Percentiles rank a stretch among this genome's conserved stretches.
Evolutionary conservation across 2,329 filamentous ascomycete genomes (phyloP).

Genomic region (Diplocarpon mali): DNA sequence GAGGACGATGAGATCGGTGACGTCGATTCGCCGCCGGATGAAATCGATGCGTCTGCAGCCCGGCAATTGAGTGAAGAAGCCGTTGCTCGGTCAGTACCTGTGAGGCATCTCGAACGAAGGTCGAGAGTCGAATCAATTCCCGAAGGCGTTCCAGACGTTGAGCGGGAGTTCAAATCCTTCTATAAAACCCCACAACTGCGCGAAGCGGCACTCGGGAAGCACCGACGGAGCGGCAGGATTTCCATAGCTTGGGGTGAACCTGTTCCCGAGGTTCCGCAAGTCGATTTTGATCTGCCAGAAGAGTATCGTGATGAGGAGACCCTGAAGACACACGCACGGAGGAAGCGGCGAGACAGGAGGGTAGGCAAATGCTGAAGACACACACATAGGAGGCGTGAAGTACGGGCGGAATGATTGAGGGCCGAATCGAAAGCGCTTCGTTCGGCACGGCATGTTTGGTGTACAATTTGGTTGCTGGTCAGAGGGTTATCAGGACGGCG

Average conservation of each 20-base stretch:
- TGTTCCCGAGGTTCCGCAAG: conserved; percentile 59
- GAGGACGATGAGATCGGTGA: conserved; percentile 31
- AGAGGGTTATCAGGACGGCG: conserved; percentile 1
- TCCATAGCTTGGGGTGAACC: conserved; percentile 72
- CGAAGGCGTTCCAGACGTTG: conserved; percentile 24
- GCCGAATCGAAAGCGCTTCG: conserved; percentile 29
- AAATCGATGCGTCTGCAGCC: conserved; percentile 60
- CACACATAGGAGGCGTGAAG: conserved; percentile 1
- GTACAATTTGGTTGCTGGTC: conserved; percentile 8
- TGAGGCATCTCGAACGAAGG: conserved; percentile 23
- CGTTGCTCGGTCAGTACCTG: conserved; percentile 24
- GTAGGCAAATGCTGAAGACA: conserved; percentile 16
- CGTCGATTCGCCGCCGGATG: conserved; percentile 49
- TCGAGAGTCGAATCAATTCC: conserved; percentile 25
- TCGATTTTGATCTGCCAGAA: conserved; percentile 65
- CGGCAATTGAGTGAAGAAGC: conserved; percentile 53
- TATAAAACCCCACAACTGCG: conserved; percentile 62
- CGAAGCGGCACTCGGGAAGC: conserved; percentile 64
- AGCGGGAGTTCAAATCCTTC: conserved; percentile 72
- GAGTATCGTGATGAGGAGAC: conserved; percentile 37
- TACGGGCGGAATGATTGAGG: conserved; percentile 9
- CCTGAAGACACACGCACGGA: conserved; percentile 48
- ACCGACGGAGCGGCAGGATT: conserved; percentile 57
- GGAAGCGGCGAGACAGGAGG: conserved; percentile 37
- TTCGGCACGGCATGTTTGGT: conserved; percentile 21